Percentiles rank a stretch among this genome's conserved stretches.
Evolutionary conservation across 768 basidiomycete species (phyloP).

Genomic region (Hydnum rufescens): DNA sequence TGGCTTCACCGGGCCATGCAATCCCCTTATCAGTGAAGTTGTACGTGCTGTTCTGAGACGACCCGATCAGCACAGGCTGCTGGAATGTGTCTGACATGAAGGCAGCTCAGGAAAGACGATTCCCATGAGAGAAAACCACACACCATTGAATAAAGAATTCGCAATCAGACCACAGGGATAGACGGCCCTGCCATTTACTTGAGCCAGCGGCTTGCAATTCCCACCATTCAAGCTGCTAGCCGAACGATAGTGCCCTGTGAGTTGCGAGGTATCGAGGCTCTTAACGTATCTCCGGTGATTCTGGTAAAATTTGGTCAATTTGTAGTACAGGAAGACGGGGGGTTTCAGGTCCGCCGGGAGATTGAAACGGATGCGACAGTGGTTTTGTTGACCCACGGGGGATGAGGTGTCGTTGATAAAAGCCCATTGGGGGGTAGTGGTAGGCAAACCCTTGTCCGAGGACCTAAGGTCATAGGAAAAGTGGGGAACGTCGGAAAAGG

Average conservation of each 20-base stretch:
- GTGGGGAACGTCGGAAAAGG: conserved; percentile 39
- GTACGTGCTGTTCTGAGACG: conserved; percentile 29
- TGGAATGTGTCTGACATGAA: conserved; percentile 52
- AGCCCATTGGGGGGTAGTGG: conserved; percentile 47
- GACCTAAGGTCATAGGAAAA: conserved; percentile 48
- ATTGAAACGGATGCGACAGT: conserved; percentile 65
- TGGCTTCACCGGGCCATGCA: conserved; percentile 88
- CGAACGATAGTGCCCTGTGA: conserved; percentile 49
- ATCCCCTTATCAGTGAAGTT: conserved; percentile 60
- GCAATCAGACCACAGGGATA: conserved; percentile 97
- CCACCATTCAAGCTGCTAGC: conserved; percentile 33
- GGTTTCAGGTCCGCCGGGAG: conserved; percentile 55
- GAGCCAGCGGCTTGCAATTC: conserved; percentile 79
- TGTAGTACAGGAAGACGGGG: conserved; percentile 87
- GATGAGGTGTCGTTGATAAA: conserved; percentile 36
- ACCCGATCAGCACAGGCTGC: conserved; percentile 37
- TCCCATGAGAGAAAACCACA: conserved; percentile 10
- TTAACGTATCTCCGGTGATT: conserved; percentile 97
- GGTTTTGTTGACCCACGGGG: conserved; percentile 21
- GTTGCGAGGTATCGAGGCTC: conserved; percentile 66
- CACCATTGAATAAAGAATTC: conserved; percentile 92
- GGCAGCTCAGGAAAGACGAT: neutral
- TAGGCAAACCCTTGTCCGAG: conserved; percentile 27
- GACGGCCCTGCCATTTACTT: conserved; percentile 31
- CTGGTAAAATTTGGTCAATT: conserved; percentile 90